Evolutionary conservation across 805 yeast genomes (phyloP), one percentile per base, ranked within the genome.

Genomic region (Schwanniomyces sp.): DNA sequence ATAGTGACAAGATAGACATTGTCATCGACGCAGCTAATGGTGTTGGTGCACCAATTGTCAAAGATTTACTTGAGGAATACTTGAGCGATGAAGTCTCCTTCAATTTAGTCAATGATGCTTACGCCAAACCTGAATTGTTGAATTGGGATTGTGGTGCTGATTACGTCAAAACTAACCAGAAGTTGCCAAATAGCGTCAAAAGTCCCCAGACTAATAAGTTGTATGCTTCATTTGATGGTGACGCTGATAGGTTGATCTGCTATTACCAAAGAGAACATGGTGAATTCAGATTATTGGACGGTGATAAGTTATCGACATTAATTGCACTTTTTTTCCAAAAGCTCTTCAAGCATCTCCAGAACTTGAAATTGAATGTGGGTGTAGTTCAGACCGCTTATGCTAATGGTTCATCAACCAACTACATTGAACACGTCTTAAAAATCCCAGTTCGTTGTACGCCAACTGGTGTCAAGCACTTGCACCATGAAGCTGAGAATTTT

Each of bases 301-400:
- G 99, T 52, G 99, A 94, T 67, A 91, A 89, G 67, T 88, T 92
- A 51, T 86, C 97, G 2, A 86, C 96, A 0, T 70, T 94, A 49
- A 79, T 89, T 46, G 96, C 97, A 1, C 72, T 76, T 40, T 84
- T 80, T 58, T 80, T 89, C 57, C 75, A 71, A 50, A 74, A 81
- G 45, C 66, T 79, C 12, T 69, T 71, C 24, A 62, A 85, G 40
- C 63, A 84, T 18, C 59, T 69, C n/a, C 67, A 78, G 42, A 69
- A 81, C 7, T 49, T 77, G 11, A 64, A 72, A 24, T 70, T 87
- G 48, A 59, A 67, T n/a, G 56, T 78, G 44, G 99, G 97, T 7
- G 94, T 91, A 4, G 91, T 94, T 28, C 99, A 94, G 71, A 94
- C 99, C 1, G 99, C 99, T 0, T 94, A 94, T 61, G 99, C 99